Evolutionary conservation across 805 yeast genomes (phyloP).

Genomic region (Pichia cabralensis): DNA sequence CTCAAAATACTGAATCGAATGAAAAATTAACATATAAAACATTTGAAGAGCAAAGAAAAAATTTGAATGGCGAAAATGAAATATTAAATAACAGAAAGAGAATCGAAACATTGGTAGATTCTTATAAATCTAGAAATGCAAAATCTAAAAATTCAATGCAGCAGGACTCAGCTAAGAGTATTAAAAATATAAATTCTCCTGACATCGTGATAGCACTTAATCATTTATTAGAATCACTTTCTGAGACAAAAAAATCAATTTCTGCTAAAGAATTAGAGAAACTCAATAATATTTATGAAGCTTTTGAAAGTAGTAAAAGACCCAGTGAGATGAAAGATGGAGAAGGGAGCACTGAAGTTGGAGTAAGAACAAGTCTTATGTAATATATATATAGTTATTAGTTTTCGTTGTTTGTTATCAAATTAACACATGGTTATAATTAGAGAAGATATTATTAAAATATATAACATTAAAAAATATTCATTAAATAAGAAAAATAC

Average conservation of each 20-base stretch:
- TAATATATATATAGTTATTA: no score
- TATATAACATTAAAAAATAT: no score
- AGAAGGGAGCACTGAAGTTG: slow-evolving; percentile 65
- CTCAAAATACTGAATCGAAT: not conserved
- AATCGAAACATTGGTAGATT: slow-evolving; percentile 26
- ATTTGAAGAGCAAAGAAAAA: not conserved
- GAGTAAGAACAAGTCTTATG: slow-evolving; percentile 79
- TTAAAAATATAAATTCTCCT: no score
- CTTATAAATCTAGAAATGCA: slow-evolving; percentile 34
- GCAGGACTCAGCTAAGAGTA: no score
- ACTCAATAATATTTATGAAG: slow-evolving; percentile 51
- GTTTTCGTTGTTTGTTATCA: no score
- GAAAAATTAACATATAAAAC: slow-evolving; percentile 16
- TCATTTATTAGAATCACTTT: slow-evolving; percentile 53
- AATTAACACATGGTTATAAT: no score
- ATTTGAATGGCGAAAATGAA: slow-evolving; percentile 5
- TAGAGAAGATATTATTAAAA: no score
- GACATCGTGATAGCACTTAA: no score
- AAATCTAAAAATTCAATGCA: no score
- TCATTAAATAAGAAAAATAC: not conserved
- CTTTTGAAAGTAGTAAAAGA: slow-evolving; percentile 53
- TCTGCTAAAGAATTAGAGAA: slow-evolving; percentile 61
- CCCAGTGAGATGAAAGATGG: slow-evolving; percentile 90
- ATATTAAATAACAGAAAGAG: slow-evolving; percentile 16
- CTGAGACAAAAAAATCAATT: slow-evolving; percentile 83